Percentiles rank a stretch among this genome's conserved stretches.
Evolutionary conservation across 768 basidiomycete genomes (phyloP).

Genomic region (Panellus pusillus): DNA sequence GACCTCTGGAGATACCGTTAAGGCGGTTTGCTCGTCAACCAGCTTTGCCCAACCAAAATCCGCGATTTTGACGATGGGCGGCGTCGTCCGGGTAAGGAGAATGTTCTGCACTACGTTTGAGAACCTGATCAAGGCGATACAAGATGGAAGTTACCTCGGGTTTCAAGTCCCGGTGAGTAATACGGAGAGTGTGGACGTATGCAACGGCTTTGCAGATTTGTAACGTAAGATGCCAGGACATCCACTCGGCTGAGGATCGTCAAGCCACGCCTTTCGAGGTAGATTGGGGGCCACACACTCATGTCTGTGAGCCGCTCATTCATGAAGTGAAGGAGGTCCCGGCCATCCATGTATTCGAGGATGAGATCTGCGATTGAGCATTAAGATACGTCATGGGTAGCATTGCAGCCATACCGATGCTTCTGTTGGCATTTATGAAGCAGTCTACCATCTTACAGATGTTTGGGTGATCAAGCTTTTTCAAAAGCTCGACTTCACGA

Average conservation of each 20-base stretch:
- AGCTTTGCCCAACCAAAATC: conserved; percentile 69
- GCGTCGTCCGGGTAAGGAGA: conserved; percentile 42
- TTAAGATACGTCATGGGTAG: conserved; percentile 8
- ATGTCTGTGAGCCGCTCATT: background rate
- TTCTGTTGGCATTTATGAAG: conserved; percentile 45
- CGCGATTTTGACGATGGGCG: conserved; percentile 54
- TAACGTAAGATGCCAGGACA: conserved; percentile 49
- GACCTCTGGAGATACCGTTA: conserved; percentile 31
- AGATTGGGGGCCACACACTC: no score
- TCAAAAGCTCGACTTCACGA: conserved; percentile 60
- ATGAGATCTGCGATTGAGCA: conserved; percentile 47
- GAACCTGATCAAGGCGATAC: no score
- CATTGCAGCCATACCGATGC: conserved; percentile 36
- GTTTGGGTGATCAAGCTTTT: conserved; percentile 54
- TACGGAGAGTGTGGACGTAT: conserved; percentile 32
- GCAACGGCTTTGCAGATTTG: conserved; percentile 61
- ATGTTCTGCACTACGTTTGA: conserved; percentile 41
- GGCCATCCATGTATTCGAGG: conserved; percentile 63
- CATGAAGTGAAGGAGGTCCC: conserved; percentile 64
- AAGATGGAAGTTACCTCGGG: conserved; percentile 41
- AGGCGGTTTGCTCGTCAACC: conserved; percentile 30
- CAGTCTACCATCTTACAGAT: conserved; percentile 63
- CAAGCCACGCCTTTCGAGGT: no score
- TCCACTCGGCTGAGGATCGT: conserved; percentile 33
- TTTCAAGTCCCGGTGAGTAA: conserved; percentile 75